phyloP scores from a whole-genome alignment of 768 basidiomycete genomes.

The Suillus placidus region DNA sequence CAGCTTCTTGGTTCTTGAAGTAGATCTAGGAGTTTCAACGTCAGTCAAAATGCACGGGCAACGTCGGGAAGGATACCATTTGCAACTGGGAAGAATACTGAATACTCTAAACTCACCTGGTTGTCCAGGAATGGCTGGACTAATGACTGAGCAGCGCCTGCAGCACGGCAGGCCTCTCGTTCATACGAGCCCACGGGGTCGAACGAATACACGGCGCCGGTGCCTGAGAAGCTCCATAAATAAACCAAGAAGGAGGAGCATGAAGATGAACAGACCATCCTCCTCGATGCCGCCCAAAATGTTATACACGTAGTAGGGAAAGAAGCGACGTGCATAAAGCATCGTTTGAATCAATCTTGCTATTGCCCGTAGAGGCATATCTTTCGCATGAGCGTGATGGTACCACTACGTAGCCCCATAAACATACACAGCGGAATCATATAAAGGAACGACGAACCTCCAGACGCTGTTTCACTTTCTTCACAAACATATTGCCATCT shows the following conservation, averaged over 20 bases:
- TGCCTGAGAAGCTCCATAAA: slow-evolving; percentile 51
- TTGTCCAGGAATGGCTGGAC: slow-evolving; percentile 99
- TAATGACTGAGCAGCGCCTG: slow-evolving; percentile 91
- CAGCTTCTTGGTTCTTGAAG: slow-evolving; percentile 92
- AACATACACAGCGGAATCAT: not conserved
- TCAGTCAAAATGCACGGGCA: slow-evolving; percentile 37
- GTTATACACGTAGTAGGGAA: slow-evolving; percentile 98
- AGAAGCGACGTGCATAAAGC: slow-evolving; percentile 94
- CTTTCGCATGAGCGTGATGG: slow-evolving; percentile 93
- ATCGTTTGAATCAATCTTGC: slow-evolving; percentile 99
- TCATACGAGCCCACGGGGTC: slow-evolving; percentile 99
- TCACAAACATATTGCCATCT: slow-evolving; percentile 97
- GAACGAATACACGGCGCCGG: slow-evolving; percentile 99
- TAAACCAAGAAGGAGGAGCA: not conserved
- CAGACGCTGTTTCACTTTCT: slow-evolving; percentile 91
- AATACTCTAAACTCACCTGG: slow-evolving; percentile 64
- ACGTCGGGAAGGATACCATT: slow-evolving; percentile 42
- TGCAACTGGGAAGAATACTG: slow-evolving; percentile 20
- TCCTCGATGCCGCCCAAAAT: slow-evolving; percentile 96
- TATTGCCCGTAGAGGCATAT: slow-evolving; percentile 95
- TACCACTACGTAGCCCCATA: slow-evolving; percentile 73
- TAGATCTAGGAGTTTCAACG: slow-evolving; percentile 67
- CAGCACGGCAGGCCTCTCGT: slow-evolving; percentile 94
- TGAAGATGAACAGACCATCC: slow-evolving; percentile 66
- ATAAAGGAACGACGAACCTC: slow-evolving; percentile 62